These are phyloP conservation scores for Calonectria multiphialidica DNA, from an alignment of 2,329 filamentous ascomycete species.

Conservation along the genomic window DNA sequence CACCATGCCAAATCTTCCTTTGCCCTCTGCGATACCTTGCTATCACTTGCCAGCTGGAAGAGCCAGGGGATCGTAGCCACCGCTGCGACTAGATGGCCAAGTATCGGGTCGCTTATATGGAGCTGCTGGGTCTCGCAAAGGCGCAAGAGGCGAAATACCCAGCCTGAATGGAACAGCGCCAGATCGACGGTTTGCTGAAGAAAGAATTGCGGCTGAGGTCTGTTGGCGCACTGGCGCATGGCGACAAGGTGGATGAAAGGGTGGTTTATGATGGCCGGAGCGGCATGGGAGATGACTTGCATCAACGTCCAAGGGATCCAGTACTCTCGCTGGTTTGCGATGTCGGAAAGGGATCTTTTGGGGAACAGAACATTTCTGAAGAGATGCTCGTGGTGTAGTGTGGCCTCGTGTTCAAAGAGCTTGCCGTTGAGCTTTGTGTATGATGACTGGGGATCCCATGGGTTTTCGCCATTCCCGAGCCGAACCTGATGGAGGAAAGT, in stretches of 20 bases:
- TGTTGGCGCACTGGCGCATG: not conserved
- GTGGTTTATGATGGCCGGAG: not conserved
- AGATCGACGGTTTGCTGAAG: not conserved
- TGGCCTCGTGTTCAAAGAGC: not conserved
- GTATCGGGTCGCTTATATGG: not conserved
- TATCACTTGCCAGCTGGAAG: not conserved
- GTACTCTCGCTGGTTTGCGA: not conserved
- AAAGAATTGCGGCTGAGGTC: not conserved
- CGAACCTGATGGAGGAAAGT: not conserved
- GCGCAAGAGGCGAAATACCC: not conserved
- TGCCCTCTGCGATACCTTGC: not conserved
- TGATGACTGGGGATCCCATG: not conserved
- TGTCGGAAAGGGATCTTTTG: not conserved
- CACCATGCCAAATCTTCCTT: not conserved
- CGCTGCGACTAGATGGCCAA: not conserved
- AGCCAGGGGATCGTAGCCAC: not conserved
- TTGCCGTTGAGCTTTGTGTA: conserved; percentile 2
- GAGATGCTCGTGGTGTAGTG: not conserved
- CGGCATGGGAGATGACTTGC: conserved; percentile 1
- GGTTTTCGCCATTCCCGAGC: not conserved
- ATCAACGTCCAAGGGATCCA: not conserved
- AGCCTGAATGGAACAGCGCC: not conserved
- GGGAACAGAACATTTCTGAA: not conserved
- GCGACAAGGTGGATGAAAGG: not conserved
- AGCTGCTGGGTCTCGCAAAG: not conserved